These are phyloP conservation scores for Botrytis squamosa DNA, from an alignment of 2,329 filamentous ascomycete species.

Conservation along the genomic window DNA sequence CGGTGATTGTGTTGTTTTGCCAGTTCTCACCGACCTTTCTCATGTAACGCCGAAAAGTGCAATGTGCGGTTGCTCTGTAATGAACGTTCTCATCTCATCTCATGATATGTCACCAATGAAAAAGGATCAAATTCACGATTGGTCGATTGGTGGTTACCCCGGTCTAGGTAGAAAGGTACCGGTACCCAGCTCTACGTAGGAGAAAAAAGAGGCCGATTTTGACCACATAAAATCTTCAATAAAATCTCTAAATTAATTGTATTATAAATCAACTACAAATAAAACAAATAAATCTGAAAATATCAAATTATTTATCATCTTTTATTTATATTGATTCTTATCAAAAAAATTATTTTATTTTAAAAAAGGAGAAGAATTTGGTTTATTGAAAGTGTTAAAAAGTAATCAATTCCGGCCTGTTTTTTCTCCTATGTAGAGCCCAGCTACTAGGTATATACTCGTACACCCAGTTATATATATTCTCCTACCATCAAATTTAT, in stretches of 20 bases:
- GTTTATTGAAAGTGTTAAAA: too few relatives aligned
- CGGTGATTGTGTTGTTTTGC: neutral
- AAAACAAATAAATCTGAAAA: too few relatives aligned
- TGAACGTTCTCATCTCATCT: conserved; percentile 15
- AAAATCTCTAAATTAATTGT: too few relatives aligned
- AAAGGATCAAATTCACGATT: neutral
- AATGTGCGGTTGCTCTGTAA: neutral
- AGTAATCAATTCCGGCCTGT: too few relatives aligned
- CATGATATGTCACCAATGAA: neutral
- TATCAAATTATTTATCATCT: too few relatives aligned
- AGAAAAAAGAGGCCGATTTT: too few relatives aligned
- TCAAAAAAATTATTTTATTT: too few relatives aligned
- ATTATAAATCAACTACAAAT: too few relatives aligned
- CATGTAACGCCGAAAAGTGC: conserved; percentile 4
- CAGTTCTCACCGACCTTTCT: neutral
- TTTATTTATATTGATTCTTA: too few relatives aligned
- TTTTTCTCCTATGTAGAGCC: too few relatives aligned
- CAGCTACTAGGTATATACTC: neutral
- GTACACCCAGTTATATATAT: neutral
- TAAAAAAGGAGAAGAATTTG: too few relatives aligned
- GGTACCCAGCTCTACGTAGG: neutral
- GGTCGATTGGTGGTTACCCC: neutral
- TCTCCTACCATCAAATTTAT: neutral
- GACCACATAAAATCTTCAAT: too few relatives aligned
- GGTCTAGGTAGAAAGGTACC: neutral